Base-by-base conservation (phyloP, 2,329 filamentous ascomycete species). In the Emydomyces testavorans region DNA sequence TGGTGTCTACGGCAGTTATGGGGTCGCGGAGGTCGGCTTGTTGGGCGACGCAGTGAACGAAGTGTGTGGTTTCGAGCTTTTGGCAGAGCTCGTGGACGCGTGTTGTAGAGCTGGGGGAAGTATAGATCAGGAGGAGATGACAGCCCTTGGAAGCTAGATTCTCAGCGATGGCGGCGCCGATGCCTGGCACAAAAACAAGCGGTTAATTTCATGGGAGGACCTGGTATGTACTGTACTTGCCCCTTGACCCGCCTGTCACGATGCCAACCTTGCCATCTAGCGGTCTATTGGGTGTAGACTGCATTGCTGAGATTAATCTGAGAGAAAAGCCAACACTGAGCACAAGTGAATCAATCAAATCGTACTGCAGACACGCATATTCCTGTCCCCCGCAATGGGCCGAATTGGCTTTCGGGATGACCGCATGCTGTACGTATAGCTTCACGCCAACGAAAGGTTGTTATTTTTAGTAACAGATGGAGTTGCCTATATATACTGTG, bases 241-340 rank as follows among this genome's bases (percentile, higher is more conserved):
- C 84, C 71, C 86, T 71, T 50, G 85, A 87, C 51, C 80, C 83
- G 49, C 86, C 86, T 1, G 86, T 92, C 39, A 92, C 73, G 55
- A 93, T 80, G 46, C 78, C 85, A 44, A 89, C 72, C 64, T 88
- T 88, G 56, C 83, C 83, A 60, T 85, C 79, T n/a, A 83, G 26
- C 6, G 23, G 23, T 23, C 37, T 26, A n/a, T 28, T 40, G 4
- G n/a, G 20, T 28, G 23, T 15, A 6, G 11, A 8, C 7, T 16
- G n/a, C 21, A 40, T 28, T 16, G 23, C n/a, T n/a, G 21, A 3
- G 13, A 28, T 5, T 6, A 34, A 15, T 4, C n/a, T 5, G 6
- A 4, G n/a, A 34, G 31, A 4, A 11, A 11, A 29, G 11, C 26
- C 26, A 29, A 29, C 11, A 6, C 6, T 29, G 6, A 6, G 11